A percentile compares a stretch with the other conserved stretches of the same genome.
These are phyloP conservation scores for Pyrus bretschneideri DNA, from an alignment of 306 rosid species.

Conservation along the genomic window DNA sequence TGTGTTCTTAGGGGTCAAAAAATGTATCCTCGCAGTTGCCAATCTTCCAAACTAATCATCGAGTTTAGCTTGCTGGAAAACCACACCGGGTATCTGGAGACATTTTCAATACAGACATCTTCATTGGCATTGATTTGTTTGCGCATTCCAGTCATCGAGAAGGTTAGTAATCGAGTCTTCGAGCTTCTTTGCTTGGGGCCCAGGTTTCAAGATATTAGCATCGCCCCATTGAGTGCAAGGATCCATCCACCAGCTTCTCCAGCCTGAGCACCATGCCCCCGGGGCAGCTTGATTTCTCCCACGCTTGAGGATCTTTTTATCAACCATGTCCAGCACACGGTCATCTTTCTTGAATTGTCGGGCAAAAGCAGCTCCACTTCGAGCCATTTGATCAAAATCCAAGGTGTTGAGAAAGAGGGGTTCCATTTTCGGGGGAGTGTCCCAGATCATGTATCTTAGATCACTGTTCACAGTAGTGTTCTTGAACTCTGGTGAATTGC, in stretches of 20 bases:
- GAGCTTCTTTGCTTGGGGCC: conserved; percentile 71
- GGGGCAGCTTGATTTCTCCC: conserved; percentile 41
- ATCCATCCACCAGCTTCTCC: conserved; percentile 73
- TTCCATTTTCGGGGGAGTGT: conserved; percentile 80
- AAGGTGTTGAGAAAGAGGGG: conserved; percentile 72
- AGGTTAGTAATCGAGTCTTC: conserved; percentile 58
- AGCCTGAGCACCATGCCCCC: conserved; percentile 79
- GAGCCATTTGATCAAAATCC: conserved; percentile 56
- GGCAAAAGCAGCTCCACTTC: conserved; percentile 86
- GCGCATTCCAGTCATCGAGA: conserved; percentile 63
- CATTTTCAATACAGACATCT: conserved; percentile 12
- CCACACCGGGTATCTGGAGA: conserved; percentile 27
- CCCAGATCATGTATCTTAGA: conserved; percentile 85
- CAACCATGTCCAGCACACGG: conserved; percentile 69
- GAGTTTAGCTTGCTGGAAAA: conserved; percentile 9
- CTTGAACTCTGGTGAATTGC: conserved; percentile 76
- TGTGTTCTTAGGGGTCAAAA: conserved; percentile 31
- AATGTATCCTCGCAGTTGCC: conserved; percentile 28
- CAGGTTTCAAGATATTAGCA: conserved; percentile 58
- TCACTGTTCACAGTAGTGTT: conserved; percentile 83
- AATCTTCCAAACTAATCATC: conserved; percentile 16
- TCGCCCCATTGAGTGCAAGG: conserved; percentile 90
- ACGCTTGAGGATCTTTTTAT: conserved; percentile 63
- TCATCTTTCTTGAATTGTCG: conserved; percentile 60
- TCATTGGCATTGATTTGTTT: conserved; percentile 62